Conservation (phyloP, 108 stramenopile genomes). For the Skeletonema costatum region DNA sequence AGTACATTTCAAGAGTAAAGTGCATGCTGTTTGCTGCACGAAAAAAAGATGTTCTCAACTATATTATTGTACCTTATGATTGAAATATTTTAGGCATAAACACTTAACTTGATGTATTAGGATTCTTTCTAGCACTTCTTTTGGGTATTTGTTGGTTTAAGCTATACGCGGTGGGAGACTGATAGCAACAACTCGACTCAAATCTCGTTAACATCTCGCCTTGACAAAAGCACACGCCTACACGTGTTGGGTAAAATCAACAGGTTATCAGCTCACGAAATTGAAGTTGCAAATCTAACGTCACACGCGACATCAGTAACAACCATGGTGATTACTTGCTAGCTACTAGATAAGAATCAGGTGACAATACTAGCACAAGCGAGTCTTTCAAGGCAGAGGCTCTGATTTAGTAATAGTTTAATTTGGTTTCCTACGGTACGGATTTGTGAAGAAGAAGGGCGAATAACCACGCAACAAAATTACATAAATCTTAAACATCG, state of each 20-base stretch:
- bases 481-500: background rate
- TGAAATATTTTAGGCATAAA: background rate
- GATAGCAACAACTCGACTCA: too few relatives aligned
- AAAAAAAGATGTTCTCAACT: background rate
- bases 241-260: background rate
- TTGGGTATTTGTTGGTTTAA: too few relatives aligned
- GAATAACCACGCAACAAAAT: background rate
- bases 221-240: background rate
- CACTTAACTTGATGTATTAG: background rate
- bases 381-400: background rate
- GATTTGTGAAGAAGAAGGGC: background rate
- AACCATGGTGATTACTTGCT: background rate
- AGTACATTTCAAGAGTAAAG: background rate
- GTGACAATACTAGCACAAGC: background rate
- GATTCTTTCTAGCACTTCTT: too few relatives aligned
- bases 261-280: background rate
- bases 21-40: background rate
- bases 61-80: background rate
- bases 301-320: background rate
- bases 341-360: background rate
- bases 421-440: background rate
- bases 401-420: background rate
- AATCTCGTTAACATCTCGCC: too few relatives aligned
- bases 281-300: background rate
- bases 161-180: too few relatives aligned